phyloP scores from a whole-genome alignment of 1,284 basidiomycete species.

The Leccinum solheimii region DNA sequence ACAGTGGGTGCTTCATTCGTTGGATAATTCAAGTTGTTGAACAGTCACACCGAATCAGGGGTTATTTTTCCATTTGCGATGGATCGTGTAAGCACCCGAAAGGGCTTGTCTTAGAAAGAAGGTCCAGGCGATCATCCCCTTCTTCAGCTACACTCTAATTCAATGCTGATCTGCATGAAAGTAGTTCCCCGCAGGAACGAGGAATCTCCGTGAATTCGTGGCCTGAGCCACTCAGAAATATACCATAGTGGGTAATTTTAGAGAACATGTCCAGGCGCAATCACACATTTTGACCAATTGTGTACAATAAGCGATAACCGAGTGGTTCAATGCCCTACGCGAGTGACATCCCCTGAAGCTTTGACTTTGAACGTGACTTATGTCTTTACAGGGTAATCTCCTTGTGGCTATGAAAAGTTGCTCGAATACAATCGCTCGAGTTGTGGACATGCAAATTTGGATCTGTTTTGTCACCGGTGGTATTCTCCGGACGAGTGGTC shows the following conservation, averaged over 20 bases:
- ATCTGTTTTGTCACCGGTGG: not conserved
- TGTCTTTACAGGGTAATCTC: conserved; percentile 20
- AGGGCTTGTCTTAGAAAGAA: too few relatives aligned
- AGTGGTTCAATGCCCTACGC: conserved; percentile 25
- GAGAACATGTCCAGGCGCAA: conserved; percentile 25
- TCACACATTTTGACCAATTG: conserved; percentile 17
- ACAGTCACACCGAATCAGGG: too few relatives aligned
- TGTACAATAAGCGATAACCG: conserved; percentile 16
- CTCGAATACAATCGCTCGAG: conserved; percentile 26
- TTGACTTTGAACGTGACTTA: conserved; percentile 23
- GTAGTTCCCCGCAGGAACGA: not conserved
- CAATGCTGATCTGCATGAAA: not conserved
- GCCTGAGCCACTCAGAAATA: conserved; percentile 26
- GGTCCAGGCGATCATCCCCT: too few relatives aligned
- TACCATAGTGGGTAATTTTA: conserved; percentile 23
- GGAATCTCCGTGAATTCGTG: not conserved
- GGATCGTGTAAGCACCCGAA: too few relatives aligned
- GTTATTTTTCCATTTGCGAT: too few relatives aligned
- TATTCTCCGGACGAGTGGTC: not conserved
- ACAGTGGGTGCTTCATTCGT: too few relatives aligned
- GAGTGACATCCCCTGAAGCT: conserved; percentile 20
- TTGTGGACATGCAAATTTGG: conserved; percentile 23
- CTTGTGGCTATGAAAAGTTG: conserved; percentile 23
- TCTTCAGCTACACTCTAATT: too few relatives aligned
- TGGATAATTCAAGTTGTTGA: too few relatives aligned